These are phyloP conservation scores for Boletus rubroflammeus DNA, from an alignment of 768 basidiomycete genomes.

Conservation along the genomic window DNA sequence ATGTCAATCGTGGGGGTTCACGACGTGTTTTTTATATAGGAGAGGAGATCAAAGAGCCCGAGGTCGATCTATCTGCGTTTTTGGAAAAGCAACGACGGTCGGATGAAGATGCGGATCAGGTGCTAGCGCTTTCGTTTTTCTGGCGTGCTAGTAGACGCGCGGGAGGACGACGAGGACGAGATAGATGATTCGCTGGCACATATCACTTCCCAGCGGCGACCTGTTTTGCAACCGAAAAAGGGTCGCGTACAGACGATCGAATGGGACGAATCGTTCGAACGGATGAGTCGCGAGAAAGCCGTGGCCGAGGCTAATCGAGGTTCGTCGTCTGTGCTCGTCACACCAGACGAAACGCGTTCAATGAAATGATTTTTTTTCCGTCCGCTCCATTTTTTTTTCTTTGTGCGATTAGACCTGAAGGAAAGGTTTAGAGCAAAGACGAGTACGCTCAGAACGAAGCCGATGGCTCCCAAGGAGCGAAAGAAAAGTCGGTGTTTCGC, in stretches of 20 bases:
- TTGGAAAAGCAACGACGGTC: slow-evolving; percentile 58
- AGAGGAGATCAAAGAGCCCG: slow-evolving; percentile 63
- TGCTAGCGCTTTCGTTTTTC: slow-evolving; percentile 4
- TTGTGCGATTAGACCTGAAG: slow-evolving; percentile 48
- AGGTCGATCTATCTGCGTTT: slow-evolving; percentile 67
- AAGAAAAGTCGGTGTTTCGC: slow-evolving; percentile 36
- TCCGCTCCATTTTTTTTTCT: not conserved
- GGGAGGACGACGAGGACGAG: slow-evolving; percentile 46
- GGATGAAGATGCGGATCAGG: slow-evolving; percentile 30
- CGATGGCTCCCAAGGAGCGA: slow-evolving; percentile 32
- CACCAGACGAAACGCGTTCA: no score
- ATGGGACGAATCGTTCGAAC: slow-evolving; percentile 67
- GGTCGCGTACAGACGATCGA: slow-evolving; percentile 60
- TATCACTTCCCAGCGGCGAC: slow-evolving; percentile 36
- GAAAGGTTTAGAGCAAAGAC: slow-evolving; percentile 55
- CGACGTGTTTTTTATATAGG: slow-evolving; percentile 39
- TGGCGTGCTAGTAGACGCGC: slow-evolving; percentile 14
- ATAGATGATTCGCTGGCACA: slow-evolving; percentile 58
- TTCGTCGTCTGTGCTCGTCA: slow-evolving; percentile 26
- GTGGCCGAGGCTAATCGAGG: slow-evolving; percentile 76
- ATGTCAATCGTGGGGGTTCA: not conserved
- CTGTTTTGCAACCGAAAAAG: slow-evolving; percentile 42
- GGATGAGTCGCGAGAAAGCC: slow-evolving; percentile 64
- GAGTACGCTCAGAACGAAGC: slow-evolving; percentile 41
- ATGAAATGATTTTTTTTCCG: not conserved